These are phyloP conservation scores for Posidonia oceanica DNA, from an alignment of 116 monocot species.

Conservation along the genomic window DNA sequence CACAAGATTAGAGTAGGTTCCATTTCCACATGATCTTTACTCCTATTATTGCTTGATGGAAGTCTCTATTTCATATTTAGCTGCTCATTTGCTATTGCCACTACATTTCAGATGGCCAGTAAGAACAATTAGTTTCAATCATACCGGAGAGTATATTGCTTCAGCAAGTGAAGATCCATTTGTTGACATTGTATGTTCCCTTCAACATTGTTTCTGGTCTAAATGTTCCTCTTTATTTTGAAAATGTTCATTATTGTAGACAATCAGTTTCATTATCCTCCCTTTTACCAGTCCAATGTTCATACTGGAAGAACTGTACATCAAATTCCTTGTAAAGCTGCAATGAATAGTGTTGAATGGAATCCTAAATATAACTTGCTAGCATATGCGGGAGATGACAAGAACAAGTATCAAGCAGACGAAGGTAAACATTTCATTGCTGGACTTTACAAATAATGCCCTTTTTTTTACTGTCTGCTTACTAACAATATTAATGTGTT, in stretches of 20 bases:
- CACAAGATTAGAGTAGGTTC: conserved; percentile 81
- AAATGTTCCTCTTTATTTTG: too few relatives aligned
- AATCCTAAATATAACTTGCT: conserved; percentile 89
- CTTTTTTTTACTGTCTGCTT: not conserved
- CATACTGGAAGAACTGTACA: conserved; percentile 71
- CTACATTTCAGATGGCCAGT: conserved; percentile 76
- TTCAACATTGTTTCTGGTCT: not conserved
- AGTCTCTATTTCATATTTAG: not conserved
- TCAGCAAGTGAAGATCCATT: conserved; percentile 93
- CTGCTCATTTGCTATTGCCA: not conserved
- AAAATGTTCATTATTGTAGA: not conserved
- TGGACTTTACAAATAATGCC: not conserved
- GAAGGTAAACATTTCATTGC: conserved; percentile 38
- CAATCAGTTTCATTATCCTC: not conserved
- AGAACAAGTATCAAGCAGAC: conserved; percentile 89
- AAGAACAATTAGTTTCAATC: conserved; percentile 86
- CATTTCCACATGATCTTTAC: not conserved
- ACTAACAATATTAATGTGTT: not conserved
- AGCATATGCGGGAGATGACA: conserved; percentile 96
- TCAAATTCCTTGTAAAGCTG: conserved; percentile 87
- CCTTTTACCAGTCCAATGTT: conserved; percentile 54
- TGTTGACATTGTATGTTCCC: conserved; percentile 70
- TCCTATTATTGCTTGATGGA: not conserved
- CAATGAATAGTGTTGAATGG: conserved; percentile 99
- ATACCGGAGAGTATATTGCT: conserved; percentile 92